Conservation (phyloP, 805 yeast species). For the Wickerhamomyces ciferrii region DNA sequence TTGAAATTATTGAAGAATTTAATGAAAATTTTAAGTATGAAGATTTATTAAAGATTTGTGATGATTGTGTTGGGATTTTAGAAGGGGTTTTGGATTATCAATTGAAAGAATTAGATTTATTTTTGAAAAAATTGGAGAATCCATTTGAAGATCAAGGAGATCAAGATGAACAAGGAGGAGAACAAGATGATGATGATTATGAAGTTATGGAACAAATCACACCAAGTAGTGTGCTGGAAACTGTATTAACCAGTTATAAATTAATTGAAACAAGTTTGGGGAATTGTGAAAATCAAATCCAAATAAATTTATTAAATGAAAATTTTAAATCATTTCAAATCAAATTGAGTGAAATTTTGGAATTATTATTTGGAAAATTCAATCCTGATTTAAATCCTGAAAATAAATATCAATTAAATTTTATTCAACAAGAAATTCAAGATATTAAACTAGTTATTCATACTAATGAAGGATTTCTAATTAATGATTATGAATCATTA, state of each 20-base stretch:
- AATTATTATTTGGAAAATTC: slow-evolving; percentile 5
- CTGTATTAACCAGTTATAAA: slow-evolving; percentile 7
- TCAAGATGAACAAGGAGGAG: slow-evolving; percentile 8
- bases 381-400: neutral
- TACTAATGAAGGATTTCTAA: slow-evolving; percentile 7
- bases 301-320: slow-evolving; percentile 1
- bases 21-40: slow-evolving; percentile 11
- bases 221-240: slow-evolving; percentile 16
- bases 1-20: slow-evolving; percentile 9
- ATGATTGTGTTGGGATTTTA: slow-evolving; percentile 5
- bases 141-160: slow-evolving; percentile 9
- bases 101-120: slow-evolving; percentile 13
- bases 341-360: neutral
- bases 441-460: slow-evolving; percentile 9
- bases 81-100: slow-evolving; percentile 10
- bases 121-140: slow-evolving; percentile 10
- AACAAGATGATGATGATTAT: slow-evolving; percentile 11
- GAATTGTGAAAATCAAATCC: slow-evolving; percentile 4
- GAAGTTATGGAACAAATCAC: slow-evolving; percentile 20
- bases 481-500: slow-evolving; percentile 3
- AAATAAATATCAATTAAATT: slow-evolving; percentile 3
- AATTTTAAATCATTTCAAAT: neutral
- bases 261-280: slow-evolving; percentile 9
- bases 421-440: slow-evolving; percentile 6
- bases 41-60: slow-evolving; percentile 5